Evolutionary conservation across 441 rosid species (phyloP).

Genomic region (Omphalea diandra): DNA sequence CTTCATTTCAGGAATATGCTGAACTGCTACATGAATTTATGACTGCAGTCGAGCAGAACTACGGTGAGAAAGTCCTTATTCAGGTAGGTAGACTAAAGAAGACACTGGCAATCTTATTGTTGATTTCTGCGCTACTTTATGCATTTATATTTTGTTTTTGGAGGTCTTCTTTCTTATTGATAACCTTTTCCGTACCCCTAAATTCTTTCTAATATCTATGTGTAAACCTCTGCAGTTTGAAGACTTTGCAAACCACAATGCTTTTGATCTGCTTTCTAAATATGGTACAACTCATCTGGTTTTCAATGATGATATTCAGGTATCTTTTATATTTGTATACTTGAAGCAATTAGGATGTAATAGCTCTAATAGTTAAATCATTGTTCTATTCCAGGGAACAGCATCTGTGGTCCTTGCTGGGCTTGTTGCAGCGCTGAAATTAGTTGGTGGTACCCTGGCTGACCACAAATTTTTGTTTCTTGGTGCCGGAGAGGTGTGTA

Average conservation of each 20-base stretch:
- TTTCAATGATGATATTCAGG: constrained; percentile 92
- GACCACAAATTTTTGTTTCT: constrained; percentile 81
- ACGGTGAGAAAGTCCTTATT: constrained; percentile 78
- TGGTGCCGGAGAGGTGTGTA: constrained; percentile 87
- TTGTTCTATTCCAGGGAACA: constrained; percentile 64
- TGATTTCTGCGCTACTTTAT: neutral
- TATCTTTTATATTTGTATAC: constrained; percentile 10
- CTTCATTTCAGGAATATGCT: constrained; percentile 53
- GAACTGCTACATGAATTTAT: constrained; percentile 80
- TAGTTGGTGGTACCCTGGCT: constrained; percentile 60
- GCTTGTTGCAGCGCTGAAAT: constrained; percentile 64
- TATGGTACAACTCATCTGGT: constrained; percentile 76
- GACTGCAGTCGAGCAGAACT: constrained; percentile 82
- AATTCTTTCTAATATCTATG: neutral
- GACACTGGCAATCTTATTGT: neutral
- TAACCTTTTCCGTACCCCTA: neutral
- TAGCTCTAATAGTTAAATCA: constrained; percentile 6
- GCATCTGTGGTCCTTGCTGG: constrained; percentile 92
- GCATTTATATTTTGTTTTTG: neutral
- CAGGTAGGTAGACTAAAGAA: constrained; percentile 46
- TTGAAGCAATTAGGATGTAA: neutral
- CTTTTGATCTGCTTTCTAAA: constrained; percentile 69
- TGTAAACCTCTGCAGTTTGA: constrained; percentile 56
- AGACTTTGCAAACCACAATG: constrained; percentile 95
- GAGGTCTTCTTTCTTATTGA: neutral